A percentile compares a stretch with the other conserved stretches of the same genome.
Evolutionary conservation across 768 basidiomycete species (phyloP).

Genomic region (Mycena floridula): DNA sequence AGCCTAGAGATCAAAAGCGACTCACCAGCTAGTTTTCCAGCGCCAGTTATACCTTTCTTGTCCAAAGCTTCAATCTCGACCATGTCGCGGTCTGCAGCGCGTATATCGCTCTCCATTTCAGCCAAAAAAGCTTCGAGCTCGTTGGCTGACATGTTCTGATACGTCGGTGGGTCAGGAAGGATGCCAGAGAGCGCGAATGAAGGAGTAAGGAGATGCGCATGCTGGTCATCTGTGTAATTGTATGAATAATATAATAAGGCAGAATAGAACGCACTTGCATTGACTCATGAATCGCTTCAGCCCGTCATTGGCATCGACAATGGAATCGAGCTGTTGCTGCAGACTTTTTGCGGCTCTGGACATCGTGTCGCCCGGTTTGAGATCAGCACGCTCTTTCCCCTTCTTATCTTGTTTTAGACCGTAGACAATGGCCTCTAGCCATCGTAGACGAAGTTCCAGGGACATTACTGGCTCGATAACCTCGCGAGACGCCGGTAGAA

Average conservation of each 20-base stretch:
- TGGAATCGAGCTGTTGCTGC: constrained; percentile 46
- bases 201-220: constrained; percentile 69
- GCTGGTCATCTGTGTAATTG: constrained; percentile 57
- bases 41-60: constrained; percentile 62
- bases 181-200: constrained; percentile 70
- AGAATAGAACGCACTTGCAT: constrained; percentile 41
- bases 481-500: neutral
- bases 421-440: constrained; percentile 73
- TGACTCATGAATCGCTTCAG: constrained; percentile 69
- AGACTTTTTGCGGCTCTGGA: constrained; percentile 53
- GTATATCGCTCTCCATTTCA: constrained; percentile 83
- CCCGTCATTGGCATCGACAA: constrained; percentile 65
- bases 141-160: constrained; percentile 57
- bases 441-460: constrained; percentile 68
- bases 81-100: constrained; percentile 77
- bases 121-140: constrained; percentile 66
- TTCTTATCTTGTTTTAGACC: constrained; percentile 49
- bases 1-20: neutral
- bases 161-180: constrained; percentile 45
- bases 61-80: constrained; percentile 69
- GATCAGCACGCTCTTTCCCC: constrained; percentile 26
- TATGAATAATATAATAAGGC: neutral
- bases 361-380: constrained; percentile 51
- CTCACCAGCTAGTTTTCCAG: constrained; percentile 63
- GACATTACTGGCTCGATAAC: constrained; percentile 61